These are phyloP conservation scores for Fusarium sulawesiense DNA, from an alignment of 2,329 filamentous ascomycete genomes.

Conservation along the genomic window DNA sequence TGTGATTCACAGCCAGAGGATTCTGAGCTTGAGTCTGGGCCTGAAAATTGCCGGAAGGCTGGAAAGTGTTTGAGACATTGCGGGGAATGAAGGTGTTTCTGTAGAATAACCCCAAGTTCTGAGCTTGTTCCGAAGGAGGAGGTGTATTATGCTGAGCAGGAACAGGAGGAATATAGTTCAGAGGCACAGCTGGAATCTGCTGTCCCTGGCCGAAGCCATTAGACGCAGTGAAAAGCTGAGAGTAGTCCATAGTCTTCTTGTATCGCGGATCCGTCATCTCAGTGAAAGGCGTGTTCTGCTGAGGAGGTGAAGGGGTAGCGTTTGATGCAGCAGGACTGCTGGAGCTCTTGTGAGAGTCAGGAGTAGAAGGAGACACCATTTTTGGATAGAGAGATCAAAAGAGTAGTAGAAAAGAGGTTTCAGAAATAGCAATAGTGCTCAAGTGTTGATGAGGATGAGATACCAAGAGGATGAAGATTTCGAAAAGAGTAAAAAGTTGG, in stretches of 20 bases:
- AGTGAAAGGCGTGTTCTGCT: conserved; percentile 30
- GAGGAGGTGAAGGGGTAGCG: conserved; percentile 14
- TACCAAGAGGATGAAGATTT: conserved; percentile 27
- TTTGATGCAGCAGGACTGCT: conserved; percentile 21
- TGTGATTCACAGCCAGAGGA: background rate
- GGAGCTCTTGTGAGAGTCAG: conserved; percentile 18
- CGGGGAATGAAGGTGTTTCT: background rate
- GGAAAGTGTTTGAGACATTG: background rate
- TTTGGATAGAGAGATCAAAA: background rate
- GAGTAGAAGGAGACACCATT: conserved; percentile 17
- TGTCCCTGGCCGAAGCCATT: background rate
- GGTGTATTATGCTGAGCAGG: background rate
- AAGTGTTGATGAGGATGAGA: background rate
- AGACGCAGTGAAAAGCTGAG: background rate
- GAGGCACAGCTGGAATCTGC: background rate
- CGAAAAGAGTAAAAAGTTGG: background rate
- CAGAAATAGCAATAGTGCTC: background rate
- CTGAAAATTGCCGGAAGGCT: background rate
- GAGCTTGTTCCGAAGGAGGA: background rate
- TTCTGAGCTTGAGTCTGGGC: background rate
- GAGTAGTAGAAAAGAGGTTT: background rate
- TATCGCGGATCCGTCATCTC: conserved; percentile 4
- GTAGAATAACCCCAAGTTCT: background rate
- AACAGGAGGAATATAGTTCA: background rate
- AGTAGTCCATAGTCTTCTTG: background rate